Conservation (phyloP, 257 asterid species). For the Prunella vulgaris region DNA sequence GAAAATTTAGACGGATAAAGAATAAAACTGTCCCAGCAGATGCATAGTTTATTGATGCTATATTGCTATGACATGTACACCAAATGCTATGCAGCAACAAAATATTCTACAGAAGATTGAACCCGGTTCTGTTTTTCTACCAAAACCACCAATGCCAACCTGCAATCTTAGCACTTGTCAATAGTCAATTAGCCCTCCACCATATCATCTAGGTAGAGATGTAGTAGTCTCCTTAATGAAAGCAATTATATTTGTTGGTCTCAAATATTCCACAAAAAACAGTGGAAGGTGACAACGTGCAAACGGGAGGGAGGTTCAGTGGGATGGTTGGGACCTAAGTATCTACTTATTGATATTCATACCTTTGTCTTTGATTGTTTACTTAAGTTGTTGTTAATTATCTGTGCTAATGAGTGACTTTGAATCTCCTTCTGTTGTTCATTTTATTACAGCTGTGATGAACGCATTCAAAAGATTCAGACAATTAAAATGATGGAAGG, state of each 20-base stretch:
- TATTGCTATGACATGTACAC: neutral
- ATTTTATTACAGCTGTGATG: constrained; percentile 65
- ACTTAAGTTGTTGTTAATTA: constrained; percentile 3
- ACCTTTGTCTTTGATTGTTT: constrained; percentile 3
- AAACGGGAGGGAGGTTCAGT: neutral
- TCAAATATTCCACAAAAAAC: neutral
- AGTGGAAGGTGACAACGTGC: neutral
- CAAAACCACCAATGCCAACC: neutral
- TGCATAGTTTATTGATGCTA: neutral
- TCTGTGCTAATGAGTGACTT: neutral
- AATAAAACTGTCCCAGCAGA: neutral
- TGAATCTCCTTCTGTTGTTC: constrained; percentile 6
- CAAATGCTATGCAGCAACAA: neutral
- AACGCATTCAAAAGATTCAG: constrained; percentile 91
- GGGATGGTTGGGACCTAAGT: neutral
- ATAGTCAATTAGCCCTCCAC: neutral
- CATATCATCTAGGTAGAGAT: neutral
- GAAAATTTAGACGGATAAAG: neutral
- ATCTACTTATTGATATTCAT: neutral
- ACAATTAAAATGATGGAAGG: constrained; percentile 96
- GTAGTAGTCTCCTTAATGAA: neutral
- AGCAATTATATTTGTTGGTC: constrained; percentile 1
- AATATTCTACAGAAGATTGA: neutral
- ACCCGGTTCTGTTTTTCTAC: neutral
- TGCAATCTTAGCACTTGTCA: neutral